These are phyloP conservation scores for Diaporthe humulicola DNA, from an alignment of 2,329 filamentous ascomycete species.

Conservation along the genomic window DNA sequence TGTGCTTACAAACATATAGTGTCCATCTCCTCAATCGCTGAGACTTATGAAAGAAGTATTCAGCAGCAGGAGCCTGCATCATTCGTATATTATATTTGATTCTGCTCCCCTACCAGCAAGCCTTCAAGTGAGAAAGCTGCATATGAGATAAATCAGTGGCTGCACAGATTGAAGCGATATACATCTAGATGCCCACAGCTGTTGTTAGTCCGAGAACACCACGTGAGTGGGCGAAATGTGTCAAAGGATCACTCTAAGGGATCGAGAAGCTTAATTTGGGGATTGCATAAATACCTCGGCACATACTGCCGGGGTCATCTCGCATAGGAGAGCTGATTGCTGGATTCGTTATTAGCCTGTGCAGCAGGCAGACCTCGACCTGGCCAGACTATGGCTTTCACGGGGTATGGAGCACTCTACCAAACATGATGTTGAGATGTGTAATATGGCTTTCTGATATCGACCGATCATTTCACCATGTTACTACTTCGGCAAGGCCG, in stretches of 20 bases:
- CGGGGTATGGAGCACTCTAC: neutral
- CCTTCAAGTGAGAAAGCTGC: no score
- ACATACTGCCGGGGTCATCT: neutral
- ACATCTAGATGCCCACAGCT: no score
- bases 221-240: neutral
- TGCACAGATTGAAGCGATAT: no score
- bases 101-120: no score
- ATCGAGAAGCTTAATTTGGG: neutral
- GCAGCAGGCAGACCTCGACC: neutral
- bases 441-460: neutral
- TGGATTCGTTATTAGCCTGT: neutral
- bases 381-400: neutral
- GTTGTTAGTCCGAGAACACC: neutral
- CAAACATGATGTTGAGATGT: neutral
- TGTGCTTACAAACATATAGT: no score
- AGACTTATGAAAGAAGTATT: no score
- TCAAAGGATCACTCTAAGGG: neutral
- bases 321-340: neutral
- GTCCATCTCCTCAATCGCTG: no score
- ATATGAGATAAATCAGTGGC: no score
- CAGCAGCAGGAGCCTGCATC: no score
- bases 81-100: no score
- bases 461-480: neutral
- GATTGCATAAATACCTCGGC: neutral
- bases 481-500: neutral